Evolutionary conservation across 345 rosid species (phyloP).

Genomic region (Populus simonii): DNA sequence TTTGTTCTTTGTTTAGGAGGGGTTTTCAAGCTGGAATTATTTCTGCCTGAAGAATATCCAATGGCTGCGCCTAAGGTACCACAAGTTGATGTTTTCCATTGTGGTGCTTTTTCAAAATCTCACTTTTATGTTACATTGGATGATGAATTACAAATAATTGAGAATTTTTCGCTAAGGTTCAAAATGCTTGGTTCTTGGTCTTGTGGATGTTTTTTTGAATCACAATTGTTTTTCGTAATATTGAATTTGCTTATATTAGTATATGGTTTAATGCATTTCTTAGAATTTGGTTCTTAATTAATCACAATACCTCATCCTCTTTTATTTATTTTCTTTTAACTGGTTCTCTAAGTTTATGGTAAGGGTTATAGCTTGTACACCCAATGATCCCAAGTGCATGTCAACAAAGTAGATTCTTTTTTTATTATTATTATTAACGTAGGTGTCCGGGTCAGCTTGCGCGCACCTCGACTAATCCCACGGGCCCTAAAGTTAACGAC

Average conservation of each 20-base stretch:
- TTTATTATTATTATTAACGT: too few relatives aligned
- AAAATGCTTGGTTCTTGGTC: background rate
- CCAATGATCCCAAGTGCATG: background rate
- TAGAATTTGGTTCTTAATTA: background rate
- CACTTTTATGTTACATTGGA: background rate
- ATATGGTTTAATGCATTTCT: background rate
- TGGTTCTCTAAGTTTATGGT: background rate
- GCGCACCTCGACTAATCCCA: too few relatives aligned
- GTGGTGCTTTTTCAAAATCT: background rate
- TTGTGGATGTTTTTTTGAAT: background rate
- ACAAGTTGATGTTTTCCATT: background rate
- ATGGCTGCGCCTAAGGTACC: conserved; percentile 99
- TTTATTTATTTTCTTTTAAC: background rate
- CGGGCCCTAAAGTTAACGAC: too few relatives aligned
- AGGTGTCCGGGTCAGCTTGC: too few relatives aligned
- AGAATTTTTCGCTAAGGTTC: background rate
- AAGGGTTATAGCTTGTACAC: background rate
- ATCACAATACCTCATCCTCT: background rate
- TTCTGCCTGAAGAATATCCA: conserved; percentile 99
- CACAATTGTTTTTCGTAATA: background rate
- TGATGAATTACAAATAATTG: background rate
- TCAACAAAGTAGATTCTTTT: background rate
- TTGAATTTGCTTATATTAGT: background rate
- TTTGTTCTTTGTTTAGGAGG: conserved; percentile 57
- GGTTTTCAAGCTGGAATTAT: conserved; percentile 96